These are phyloP conservation scores for Tylopilus balloui DNA, from an alignment of 768 basidiomycete species.

Conservation along the genomic window DNA sequence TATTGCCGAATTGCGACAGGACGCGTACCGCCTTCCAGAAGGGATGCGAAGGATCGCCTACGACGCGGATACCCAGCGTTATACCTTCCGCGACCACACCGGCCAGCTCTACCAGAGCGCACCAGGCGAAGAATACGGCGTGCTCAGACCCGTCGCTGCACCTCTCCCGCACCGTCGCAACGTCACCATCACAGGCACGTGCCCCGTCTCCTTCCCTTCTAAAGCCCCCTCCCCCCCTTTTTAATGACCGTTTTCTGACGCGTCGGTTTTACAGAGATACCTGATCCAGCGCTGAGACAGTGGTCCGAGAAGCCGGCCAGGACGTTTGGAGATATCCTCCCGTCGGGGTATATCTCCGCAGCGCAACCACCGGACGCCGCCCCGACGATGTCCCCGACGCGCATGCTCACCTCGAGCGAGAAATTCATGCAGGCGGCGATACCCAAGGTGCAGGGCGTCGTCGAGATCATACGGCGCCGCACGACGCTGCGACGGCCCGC, in stretches of 20 bases:
- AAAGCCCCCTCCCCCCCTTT: too few relatives aligned
- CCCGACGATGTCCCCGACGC: conserved; percentile 13
- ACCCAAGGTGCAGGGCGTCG: conserved; percentile 39
- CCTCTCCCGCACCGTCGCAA: conserved; percentile 24
- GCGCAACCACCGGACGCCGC: conserved; percentile 22
- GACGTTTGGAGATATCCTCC: conserved; percentile 48
- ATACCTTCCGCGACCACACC: conserved; percentile 44
- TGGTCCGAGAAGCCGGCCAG: conserved; percentile 23
- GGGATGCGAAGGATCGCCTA: conserved; percentile 50
- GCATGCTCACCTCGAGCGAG: conserved; percentile 22
- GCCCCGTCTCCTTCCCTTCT: not conserved
- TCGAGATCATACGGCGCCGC: conserved; percentile 25
- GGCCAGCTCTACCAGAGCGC: conserved; percentile 43
- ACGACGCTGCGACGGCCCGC: conserved; percentile 10
- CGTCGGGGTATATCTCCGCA: conserved; percentile 41
- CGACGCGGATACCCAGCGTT: conserved; percentile 49
- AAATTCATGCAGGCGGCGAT: conserved; percentile 33
- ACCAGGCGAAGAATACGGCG: conserved; percentile 44
- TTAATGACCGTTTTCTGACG: too few relatives aligned
- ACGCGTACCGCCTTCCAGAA: conserved; percentile 32
- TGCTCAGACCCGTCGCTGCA: conserved; percentile 34
- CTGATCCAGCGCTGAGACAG: conserved; percentile 24
- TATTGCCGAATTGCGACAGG: conserved; percentile 25
- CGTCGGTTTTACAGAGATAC: conserved; percentile 12
- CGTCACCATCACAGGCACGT: conserved; percentile 23